Conservation (phyloP, 2,329 filamentous ascomycete species). For the Keithomyces neogunnii region DNA sequence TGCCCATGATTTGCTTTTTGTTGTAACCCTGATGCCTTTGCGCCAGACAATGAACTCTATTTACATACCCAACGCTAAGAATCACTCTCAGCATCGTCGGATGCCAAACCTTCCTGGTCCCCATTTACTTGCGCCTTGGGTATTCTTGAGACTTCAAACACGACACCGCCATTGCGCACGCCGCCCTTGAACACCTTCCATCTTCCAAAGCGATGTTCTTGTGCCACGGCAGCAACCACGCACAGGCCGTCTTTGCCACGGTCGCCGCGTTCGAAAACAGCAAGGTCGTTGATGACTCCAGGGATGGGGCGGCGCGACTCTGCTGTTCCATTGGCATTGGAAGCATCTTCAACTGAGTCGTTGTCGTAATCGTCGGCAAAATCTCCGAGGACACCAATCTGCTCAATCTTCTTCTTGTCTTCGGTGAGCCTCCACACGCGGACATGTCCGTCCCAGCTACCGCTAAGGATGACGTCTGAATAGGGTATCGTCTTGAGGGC, state of each 20-base stretch:
- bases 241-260: constrained; percentile 69
- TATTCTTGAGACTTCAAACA: constrained; percentile 68
- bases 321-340: constrained; percentile 1
- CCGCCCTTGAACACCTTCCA: constrained; percentile 58
- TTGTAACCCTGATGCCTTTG: neutral
- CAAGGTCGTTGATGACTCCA: constrained; percentile 83
- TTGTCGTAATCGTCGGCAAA: constrained; percentile 20
- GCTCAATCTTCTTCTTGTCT: constrained; percentile 72
- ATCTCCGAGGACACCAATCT: constrained; percentile 57
- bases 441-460: constrained; percentile 84
- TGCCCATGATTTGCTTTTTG: neutral
- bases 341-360: constrained; percentile 15
- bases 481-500: constrained; percentile 80
- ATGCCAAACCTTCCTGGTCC: constrained; percentile 15
- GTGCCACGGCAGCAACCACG: constrained; percentile 77
- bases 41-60: neutral
- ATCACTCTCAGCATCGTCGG: constrained; percentile 14
- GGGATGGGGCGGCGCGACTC: constrained; percentile 33
- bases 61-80: constrained; percentile 8
- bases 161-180: constrained; percentile 74
- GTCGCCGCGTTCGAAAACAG: constrained; percentile 77
- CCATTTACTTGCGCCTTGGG: constrained; percentile 25
- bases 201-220: constrained; percentile 75
- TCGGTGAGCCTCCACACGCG: constrained; percentile 77
- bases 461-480: constrained; percentile 81